Percentiles rank a stretch among this genome's conserved stretches.
phyloP scores from a whole-genome alignment of 2,329 filamentous ascomycete genomes.

The Rhynchosporium agropyri region DNA sequence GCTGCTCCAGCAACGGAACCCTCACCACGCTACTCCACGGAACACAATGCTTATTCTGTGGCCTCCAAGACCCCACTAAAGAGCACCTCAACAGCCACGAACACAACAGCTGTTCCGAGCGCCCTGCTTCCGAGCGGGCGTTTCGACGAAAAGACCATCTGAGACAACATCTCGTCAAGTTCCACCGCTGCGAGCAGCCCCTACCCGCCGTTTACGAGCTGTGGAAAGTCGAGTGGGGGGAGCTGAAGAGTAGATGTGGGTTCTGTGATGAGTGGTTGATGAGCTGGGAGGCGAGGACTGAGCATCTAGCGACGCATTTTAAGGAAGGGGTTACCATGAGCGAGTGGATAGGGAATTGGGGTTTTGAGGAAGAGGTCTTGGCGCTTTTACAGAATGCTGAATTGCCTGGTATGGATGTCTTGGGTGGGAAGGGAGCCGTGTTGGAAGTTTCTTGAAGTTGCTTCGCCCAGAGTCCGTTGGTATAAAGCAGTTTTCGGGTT shows the following conservation, averaged over 20 bases:
- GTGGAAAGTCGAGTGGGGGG: slow-evolving; percentile 16
- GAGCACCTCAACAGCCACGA: slow-evolving; percentile 14
- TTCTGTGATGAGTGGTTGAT: slow-evolving; percentile 6
- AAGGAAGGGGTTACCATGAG: slow-evolving; percentile 7
- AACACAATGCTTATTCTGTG: slow-evolving; percentile 13
- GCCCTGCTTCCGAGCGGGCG: slow-evolving; percentile 4
- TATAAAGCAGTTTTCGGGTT: neutral
- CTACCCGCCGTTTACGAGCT: neutral
- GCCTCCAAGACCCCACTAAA: neutral
- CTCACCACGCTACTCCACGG: slow-evolving; percentile 4
- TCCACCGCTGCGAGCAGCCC: slow-evolving; percentile 3
- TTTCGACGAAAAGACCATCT: slow-evolving; percentile 12
- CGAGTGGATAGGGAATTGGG: slow-evolving; percentile 11
- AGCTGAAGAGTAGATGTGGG: slow-evolving; percentile 13
- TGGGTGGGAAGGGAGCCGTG: neutral
- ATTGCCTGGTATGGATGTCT: neutral
- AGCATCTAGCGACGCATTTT: slow-evolving; percentile 16
- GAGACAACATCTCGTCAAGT: slow-evolving; percentile 10
- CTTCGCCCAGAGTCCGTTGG: neutral
- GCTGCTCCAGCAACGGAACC: slow-evolving; percentile 3
- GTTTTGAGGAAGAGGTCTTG: slow-evolving; percentile 13
- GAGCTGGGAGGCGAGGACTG: slow-evolving; percentile 15
- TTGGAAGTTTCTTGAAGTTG: neutral
- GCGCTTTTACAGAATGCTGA: slow-evolving; percentile 12
- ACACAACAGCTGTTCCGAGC: slow-evolving; percentile 9